Evolutionary conservation across 176 grass and related monocot species (phyloP).

Genomic region (Phoenix dactylifera): DNA sequence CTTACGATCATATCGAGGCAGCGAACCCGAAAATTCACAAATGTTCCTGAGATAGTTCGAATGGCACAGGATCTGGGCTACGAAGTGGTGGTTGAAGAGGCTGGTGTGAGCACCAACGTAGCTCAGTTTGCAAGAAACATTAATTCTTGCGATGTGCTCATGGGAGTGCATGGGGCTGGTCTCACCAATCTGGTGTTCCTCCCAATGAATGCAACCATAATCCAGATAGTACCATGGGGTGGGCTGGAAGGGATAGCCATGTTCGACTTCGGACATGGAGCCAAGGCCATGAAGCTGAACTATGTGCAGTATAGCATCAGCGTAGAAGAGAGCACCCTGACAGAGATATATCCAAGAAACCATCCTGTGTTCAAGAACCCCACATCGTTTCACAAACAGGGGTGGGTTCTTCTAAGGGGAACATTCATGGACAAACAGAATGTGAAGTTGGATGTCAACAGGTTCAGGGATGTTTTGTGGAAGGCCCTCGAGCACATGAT

Average conservation of each 20-base stretch:
- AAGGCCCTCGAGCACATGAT: conserved; percentile 53
- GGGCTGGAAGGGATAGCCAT: conserved; percentile 70
- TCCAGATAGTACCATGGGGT: conserved; percentile 81
- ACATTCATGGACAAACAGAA: conserved; percentile 72
- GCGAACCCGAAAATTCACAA: conserved; percentile 35
- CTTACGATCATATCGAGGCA: conserved; percentile 49
- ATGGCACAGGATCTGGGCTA: conserved; percentile 37
- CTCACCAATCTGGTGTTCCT: conserved; percentile 75
- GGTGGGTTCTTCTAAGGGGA: conserved; percentile 34
- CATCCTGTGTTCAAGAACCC: conserved; percentile 62
- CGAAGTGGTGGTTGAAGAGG: conserved; percentile 32
- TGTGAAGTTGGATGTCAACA: conserved; percentile 40
- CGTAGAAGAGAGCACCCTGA: conserved; percentile 54
- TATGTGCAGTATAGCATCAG: conserved; percentile 63
- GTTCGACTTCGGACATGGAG: conserved; percentile 41
- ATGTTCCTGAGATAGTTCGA: conserved; percentile 25
- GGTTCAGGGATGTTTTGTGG: conserved; percentile 34
- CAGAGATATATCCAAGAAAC: conserved; percentile 42
- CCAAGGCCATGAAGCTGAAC: conserved; percentile 45
- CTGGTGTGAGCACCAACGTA: conserved; percentile 36
- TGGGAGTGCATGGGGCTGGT: conserved; percentile 61
- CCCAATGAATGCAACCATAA: conserved; percentile 29
- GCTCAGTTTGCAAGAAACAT: conserved; percentile 36
- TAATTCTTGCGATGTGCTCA: conserved; percentile 40
- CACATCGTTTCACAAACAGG: conserved; percentile 30